phyloP scores from a whole-genome alignment of 176 grass and related monocot species.

The Ampelocalamus luodianensis region DNA sequence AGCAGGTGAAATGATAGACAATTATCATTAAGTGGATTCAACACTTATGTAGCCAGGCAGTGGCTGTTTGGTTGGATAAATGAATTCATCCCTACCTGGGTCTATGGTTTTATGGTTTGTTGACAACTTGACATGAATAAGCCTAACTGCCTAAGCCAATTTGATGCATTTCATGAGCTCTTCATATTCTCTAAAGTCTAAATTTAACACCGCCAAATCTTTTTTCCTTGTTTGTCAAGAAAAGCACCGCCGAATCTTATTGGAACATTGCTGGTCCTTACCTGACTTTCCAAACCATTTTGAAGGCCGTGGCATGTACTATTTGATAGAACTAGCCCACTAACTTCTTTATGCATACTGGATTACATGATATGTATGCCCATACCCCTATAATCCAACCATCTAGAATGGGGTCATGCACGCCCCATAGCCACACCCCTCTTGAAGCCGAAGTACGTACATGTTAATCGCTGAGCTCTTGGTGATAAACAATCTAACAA shows the following conservation, averaged over 20 bases:
- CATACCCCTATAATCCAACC: conserved; percentile 4
- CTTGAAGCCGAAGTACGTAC: background rate
- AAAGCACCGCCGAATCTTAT: conserved; percentile 6
- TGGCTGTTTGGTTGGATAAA: conserved; percentile 35
- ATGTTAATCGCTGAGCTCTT: background rate
- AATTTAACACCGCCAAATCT: background rate
- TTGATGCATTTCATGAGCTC: conserved; percentile 39
- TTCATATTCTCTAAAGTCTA: background rate
- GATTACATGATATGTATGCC: background rate
- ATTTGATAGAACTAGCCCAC: conserved; percentile 9
- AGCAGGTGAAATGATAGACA: conserved; percentile 27
- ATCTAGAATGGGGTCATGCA: background rate
- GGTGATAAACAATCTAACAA: background rate
- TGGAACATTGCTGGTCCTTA: conserved; percentile 28
- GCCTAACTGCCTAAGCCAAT: conserved; percentile 22
- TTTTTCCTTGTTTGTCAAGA: background rate
- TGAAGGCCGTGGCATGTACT: background rate
- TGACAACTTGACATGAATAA: conserved; percentile 36
- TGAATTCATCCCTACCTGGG: conserved; percentile 10
- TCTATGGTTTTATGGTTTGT: conserved; percentile 34
- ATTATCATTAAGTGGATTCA: conserved; percentile 32
- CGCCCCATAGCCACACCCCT: background rate
- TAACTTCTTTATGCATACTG: conserved; percentile 5
- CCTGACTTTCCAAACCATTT: conserved; percentile 13
- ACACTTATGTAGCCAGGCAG: conserved; percentile 10